phyloP scores from a whole-genome alignment of 768 basidiomycete genomes.

The Cyclocybe cylindracea region DNA sequence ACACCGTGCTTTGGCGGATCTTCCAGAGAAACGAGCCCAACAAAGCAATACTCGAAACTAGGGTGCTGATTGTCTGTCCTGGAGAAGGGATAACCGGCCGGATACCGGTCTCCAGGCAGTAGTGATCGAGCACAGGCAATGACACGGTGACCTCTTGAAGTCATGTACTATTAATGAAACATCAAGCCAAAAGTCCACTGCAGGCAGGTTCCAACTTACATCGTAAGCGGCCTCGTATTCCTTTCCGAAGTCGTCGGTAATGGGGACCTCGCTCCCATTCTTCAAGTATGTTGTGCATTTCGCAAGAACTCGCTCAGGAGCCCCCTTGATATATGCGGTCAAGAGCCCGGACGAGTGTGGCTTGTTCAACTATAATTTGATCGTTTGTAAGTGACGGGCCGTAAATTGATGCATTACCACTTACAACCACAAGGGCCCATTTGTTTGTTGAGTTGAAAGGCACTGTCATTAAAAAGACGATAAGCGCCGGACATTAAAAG shows the following conservation, averaged over 20 bases:
- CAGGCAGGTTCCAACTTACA: constrained; percentile 30
- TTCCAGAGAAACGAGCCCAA: constrained; percentile 66
- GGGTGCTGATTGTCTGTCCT: constrained; percentile 58
- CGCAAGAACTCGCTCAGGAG: constrained; percentile 66
- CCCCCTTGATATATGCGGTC: constrained; percentile 65
- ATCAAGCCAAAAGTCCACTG: neutral
- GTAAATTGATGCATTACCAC: constrained; percentile 17
- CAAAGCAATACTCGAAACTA: constrained; percentile 57
- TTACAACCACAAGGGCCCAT: constrained; percentile 70
- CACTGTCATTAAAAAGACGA: constrained; percentile 30
- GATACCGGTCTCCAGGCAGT: constrained; percentile 50
- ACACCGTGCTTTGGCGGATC: constrained; percentile 75
- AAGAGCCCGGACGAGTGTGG: constrained; percentile 48
- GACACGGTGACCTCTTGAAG: constrained; percentile 73
- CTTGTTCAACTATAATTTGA: constrained; percentile 49
- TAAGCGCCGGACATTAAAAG: neutral
- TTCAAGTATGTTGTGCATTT: constrained; percentile 64
- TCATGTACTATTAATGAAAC: constrained; percentile 57
- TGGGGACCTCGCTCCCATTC: constrained; percentile 46
- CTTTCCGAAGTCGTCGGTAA: constrained; percentile 55
- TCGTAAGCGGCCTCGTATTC: constrained; percentile 64
- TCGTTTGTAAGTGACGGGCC: neutral
- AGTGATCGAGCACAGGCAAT: constrained; percentile 70
- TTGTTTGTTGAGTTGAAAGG: constrained; percentile 77
- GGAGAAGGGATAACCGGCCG: constrained; percentile 49